These are phyloP conservation scores for Fusarium sp. DNA, from an alignment of 2,329 filamentous ascomycete genomes.

Conservation along the genomic window DNA sequence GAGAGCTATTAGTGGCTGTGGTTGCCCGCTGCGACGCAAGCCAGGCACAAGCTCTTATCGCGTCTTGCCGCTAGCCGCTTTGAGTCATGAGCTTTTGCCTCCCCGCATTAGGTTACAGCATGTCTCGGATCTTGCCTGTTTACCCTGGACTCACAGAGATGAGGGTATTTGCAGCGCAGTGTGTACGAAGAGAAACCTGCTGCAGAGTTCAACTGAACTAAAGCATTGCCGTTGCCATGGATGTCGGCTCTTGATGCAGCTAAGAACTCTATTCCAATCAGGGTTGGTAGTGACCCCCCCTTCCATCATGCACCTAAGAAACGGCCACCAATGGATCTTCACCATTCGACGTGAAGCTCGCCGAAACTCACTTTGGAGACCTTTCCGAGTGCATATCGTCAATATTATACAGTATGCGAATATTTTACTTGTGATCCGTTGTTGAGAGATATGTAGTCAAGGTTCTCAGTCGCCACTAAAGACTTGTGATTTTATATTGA, in stretches of 20 bases:
- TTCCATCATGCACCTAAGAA: background rate
- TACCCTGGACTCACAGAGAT: background rate
- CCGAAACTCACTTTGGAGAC: background rate
- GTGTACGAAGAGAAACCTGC: background rate
- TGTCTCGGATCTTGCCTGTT: background rate
- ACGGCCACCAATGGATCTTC: background rate
- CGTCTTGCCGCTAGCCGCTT: constrained; percentile 29
- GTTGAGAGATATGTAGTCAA: background rate
- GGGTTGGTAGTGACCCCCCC: background rate
- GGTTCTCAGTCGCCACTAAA: background rate
- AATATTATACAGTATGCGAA: background rate
- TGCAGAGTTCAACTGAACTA: background rate
- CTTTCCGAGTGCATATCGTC: background rate
- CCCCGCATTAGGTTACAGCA: background rate
- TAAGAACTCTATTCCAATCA: background rate
- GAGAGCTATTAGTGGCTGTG: constrained; percentile 5
- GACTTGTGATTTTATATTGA: no score
- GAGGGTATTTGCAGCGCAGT: background rate
- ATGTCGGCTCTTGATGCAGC: background rate
- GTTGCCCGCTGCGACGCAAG: constrained; percentile 27
- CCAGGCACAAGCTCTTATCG: constrained; percentile 35
- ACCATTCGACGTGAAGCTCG: background rate
- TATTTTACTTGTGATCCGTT: background rate
- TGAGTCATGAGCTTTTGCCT: background rate
- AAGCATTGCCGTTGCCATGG: background rate